Conservation (phyloP, 257 asterid species). For the Eustoma russellianum region DNA sequence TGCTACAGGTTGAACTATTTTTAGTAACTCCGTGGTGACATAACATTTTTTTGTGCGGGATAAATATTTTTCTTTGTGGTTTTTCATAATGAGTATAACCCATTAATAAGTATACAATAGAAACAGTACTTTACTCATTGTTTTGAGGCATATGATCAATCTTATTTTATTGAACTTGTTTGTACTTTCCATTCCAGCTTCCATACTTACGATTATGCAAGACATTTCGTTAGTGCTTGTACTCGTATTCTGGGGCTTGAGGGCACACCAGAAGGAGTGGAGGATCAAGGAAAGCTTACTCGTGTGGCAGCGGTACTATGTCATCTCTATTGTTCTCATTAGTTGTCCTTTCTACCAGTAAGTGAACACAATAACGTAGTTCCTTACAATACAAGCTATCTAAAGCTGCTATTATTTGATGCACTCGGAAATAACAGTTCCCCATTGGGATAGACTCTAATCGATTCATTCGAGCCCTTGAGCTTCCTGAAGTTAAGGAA, state of each 20-base stretch:
- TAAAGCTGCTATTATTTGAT: background rate
- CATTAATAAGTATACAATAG: too few relatives aligned
- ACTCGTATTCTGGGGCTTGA: slow-evolving; percentile 93
- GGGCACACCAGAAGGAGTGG: slow-evolving; percentile 96
- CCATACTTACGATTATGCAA: slow-evolving; percentile 88
- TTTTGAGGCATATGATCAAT: background rate
- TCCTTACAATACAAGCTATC: background rate
- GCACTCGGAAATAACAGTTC: slow-evolving; percentile 45
- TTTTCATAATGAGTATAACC: too few relatives aligned
- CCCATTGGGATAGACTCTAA: slow-evolving; percentile 95
- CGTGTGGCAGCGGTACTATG: slow-evolving; percentile 80
- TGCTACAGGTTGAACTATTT: too few relatives aligned
- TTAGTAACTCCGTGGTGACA: too few relatives aligned
- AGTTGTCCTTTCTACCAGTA: background rate
- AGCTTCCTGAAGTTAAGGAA: slow-evolving; percentile 58
- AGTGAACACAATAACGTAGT: background rate
- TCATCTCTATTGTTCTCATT: background rate
- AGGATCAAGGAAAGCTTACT: slow-evolving; percentile 87
- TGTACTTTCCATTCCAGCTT: slow-evolving; percentile 33
- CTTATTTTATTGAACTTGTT: background rate
- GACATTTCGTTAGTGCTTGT: slow-evolving; percentile 90
- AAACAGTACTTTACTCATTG: too few relatives aligned
- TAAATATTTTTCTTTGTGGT: too few relatives aligned
- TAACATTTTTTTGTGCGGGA: too few relatives aligned
- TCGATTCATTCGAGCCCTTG: slow-evolving; percentile 81